Base-by-base conservation (phyloP, 1,284 basidiomycete genomes). In the Coriolopsis trogii region DNA sequence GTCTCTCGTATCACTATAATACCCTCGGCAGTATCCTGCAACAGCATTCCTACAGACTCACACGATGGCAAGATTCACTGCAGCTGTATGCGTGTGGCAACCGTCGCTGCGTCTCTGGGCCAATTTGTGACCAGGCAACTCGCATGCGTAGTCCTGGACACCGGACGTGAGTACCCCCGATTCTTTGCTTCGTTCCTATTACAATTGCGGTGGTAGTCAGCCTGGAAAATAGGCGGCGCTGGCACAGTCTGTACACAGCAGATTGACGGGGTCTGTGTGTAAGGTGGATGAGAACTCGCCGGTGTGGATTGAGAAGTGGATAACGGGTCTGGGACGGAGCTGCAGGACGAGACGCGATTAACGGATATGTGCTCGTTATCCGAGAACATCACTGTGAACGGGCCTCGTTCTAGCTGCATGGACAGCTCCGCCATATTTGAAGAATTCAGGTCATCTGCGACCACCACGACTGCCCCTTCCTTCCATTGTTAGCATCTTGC, bases 381-480 rank as follows among this genome's bases (percentile, higher is more conserved):
- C 58, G 56, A 58, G 54, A 57, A 55, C 50, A 45, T 46, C 26
- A 58, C 59, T 56, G 44, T 55, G 51, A 59, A 49, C 46, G 62
- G 57, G 60, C 67, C 69, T 69, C 68, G 62, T 68, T 70, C 70
- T 60, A 51, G 61, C 68, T 67, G 66, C 68, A 67, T 70, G 69
- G 65, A 49, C 61, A 31, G 45, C 52, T 54, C 60, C 41, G 49
- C 49, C 25, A 45, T 58, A 28, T 51, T 59, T 56, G 63, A 65
- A 55, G 62, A 56, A 55, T 61, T 62, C 51, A 60, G 49, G 42
- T 54, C 58, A 42, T 55, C 56, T 47, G 53, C 53, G 25, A 29
- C 48, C 45, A 60, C 52, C 50, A 55, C 51, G 24, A 47, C 51
- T 16, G 50, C 55, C 42, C 46, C 59, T 30, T 55, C 50, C 51